These are phyloP conservation scores for Torulaspora indica DNA, from an alignment of 805 yeast genomes.

Conservation along the genomic window DNA sequence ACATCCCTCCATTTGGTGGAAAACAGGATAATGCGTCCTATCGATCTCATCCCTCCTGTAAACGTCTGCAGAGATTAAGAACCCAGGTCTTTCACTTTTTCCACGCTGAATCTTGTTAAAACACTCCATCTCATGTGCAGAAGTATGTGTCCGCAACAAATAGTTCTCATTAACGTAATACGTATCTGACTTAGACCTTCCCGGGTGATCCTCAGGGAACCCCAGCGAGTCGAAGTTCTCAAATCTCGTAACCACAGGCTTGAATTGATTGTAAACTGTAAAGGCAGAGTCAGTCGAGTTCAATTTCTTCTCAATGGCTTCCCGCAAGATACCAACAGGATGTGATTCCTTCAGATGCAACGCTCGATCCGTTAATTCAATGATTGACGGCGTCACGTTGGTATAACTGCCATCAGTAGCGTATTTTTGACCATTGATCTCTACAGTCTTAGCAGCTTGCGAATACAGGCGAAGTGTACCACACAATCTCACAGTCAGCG, in stretches of 20 bases:
- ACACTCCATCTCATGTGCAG: constrained; percentile 92
- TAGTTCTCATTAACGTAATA: constrained; percentile 75
- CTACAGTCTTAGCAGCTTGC: constrained; percentile 1
- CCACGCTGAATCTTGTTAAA: constrained; percentile 53
- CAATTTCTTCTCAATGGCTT: constrained; percentile 66
- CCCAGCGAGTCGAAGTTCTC: constrained; percentile 92
- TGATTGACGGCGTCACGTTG: constrained; percentile 72
- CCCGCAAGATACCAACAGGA: constrained; percentile 83
- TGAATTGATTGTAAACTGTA: constrained; percentile 58
- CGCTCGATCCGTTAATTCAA: constrained; percentile 62
- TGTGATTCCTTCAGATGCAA: constrained; percentile 71
- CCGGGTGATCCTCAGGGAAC: constrained; percentile 89
- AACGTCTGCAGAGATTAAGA: constrained; percentile 91
- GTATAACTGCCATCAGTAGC: constrained; percentile 68
- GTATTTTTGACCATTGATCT: constrained; percentile 48
- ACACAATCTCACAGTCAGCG: constrained; percentile 1
- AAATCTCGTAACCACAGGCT: constrained; percentile 73
- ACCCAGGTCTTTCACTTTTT: constrained; percentile 56
- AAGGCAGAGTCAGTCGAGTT: constrained; percentile 65
- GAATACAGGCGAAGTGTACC: constrained; percentile 5
- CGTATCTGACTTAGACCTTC: constrained; percentile 87
- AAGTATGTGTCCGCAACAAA: constrained; percentile 86
- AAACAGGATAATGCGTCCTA: constrained; percentile 92
- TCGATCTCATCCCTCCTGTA: constrained; percentile 94
- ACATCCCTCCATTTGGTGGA: constrained; percentile 98